phyloP scores from a whole-genome alignment of 2,329 filamentous ascomycete species.

The Thielaviopsis euricoi region DNA sequence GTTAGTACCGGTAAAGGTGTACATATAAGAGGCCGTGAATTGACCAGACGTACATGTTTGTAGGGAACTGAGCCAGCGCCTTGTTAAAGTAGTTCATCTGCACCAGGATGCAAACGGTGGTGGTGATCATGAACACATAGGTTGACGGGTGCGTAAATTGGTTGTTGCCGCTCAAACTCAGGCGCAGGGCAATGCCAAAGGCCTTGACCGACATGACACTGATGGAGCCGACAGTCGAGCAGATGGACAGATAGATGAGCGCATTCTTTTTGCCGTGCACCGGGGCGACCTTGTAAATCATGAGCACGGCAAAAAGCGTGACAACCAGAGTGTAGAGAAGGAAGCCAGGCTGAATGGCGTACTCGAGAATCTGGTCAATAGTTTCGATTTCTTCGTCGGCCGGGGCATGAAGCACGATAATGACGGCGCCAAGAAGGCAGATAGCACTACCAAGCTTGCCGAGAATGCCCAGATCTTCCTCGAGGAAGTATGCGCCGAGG shows the following conservation, averaged over 20 bases:
- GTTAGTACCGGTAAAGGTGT: background rate
- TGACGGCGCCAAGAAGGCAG: slow-evolving; percentile 87
- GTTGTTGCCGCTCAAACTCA: slow-evolving; percentile 84
- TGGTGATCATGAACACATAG: slow-evolving; percentile 93
- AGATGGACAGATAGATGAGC: slow-evolving; percentile 91
- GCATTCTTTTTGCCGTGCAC: slow-evolving; percentile 88
- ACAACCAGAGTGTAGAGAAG: slow-evolving; percentile 71
- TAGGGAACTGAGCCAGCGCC: slow-evolving; percentile 87
- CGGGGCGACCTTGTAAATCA: slow-evolving; percentile 93
- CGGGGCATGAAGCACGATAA: slow-evolving; percentile 93
- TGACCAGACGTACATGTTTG: slow-evolving; percentile 62
- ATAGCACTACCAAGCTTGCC: slow-evolving; percentile 92
- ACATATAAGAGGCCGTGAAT: background rate
- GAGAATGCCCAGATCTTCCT: slow-evolving; percentile 75
- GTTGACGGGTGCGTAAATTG: slow-evolving; percentile 91
- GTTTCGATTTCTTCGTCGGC: slow-evolving; percentile 82
- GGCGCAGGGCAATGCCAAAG: slow-evolving; percentile 91
- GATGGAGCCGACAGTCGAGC: slow-evolving; percentile 88
- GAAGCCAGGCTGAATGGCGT: slow-evolving; percentile 84
- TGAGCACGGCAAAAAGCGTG: slow-evolving; percentile 67
- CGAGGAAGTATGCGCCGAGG: slow-evolving; percentile 82
- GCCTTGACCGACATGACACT: slow-evolving; percentile 99
- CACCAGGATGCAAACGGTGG: slow-evolving; percentile 81
- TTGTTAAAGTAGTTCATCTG: slow-evolving; percentile 99
- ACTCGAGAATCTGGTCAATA: slow-evolving; percentile 79